phyloP scores from a whole-genome alignment of 306 rosid species.

The Oemleria cerasiformis region DNA sequence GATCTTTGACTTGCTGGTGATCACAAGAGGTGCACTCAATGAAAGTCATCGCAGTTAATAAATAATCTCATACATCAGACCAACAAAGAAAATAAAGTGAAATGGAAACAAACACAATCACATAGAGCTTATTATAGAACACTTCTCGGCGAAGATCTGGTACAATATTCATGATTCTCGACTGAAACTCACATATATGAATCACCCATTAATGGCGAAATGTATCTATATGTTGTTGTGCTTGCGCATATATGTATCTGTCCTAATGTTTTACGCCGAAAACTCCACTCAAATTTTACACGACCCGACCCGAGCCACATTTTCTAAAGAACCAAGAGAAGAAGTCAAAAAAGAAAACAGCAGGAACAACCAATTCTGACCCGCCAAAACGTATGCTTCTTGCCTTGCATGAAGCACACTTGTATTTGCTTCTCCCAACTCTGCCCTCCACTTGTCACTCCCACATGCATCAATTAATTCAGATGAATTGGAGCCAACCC shows the following conservation, averaged over 20 bases:
- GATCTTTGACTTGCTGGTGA: too few relatives aligned
- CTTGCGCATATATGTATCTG: background rate
- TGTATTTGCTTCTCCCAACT: background rate
- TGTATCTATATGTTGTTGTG: background rate
- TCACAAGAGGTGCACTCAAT: too few relatives aligned
- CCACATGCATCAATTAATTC: background rate
- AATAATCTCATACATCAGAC: background rate
- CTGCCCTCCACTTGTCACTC: conserved; percentile 12
- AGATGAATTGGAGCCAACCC: conserved; percentile 15
- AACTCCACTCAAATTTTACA: background rate
- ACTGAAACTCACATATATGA: background rate
- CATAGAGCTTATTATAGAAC: background rate
- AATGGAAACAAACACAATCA: background rate
- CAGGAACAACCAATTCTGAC: background rate
- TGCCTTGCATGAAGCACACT: conserved; percentile 16
- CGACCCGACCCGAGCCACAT: background rate
- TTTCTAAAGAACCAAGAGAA: background rate
- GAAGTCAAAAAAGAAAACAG: background rate
- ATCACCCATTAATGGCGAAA: background rate
- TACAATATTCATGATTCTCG: background rate
- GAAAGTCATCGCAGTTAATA: too few relatives aligned
- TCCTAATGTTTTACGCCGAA: conserved; percentile 4
- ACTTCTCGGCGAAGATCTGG: background rate
- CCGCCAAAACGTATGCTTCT: conserved; percentile 6
- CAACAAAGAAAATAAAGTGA: too few relatives aligned